Conservation (phyloP, 2,329 filamentous ascomycete species). For the Coleophoma eucalyptorum region DNA sequence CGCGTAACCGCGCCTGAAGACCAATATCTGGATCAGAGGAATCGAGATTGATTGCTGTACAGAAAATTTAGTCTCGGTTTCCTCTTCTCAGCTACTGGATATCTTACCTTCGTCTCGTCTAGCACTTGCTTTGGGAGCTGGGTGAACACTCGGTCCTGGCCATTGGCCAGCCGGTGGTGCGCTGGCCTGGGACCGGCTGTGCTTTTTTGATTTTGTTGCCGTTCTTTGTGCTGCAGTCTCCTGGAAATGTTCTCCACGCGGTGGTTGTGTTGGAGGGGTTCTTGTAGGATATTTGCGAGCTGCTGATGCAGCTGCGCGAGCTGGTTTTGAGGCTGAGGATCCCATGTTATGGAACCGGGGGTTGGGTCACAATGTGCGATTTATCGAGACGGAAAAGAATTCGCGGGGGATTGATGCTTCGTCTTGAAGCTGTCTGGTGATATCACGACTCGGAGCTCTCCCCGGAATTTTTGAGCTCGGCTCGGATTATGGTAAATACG, state of each 20-base stretch:
- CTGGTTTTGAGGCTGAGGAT: slow-evolving; percentile 20
- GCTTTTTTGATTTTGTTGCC: slow-evolving; percentile 2
- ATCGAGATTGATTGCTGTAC: slow-evolving; percentile 5
- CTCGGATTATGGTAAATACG: too few relatives aligned
- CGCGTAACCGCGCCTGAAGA: slow-evolving; percentile 17
- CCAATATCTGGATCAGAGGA: slow-evolving; percentile 13
- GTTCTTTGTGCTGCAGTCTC: slow-evolving; percentile 2
- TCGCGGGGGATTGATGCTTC: too few relatives aligned
- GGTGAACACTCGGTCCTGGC: too few relatives aligned
- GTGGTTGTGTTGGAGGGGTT: slow-evolving; percentile 9
- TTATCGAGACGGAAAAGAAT: too few relatives aligned
- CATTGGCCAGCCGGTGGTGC: neutral
- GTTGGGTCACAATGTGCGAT: too few relatives aligned
- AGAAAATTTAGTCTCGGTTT: neutral
- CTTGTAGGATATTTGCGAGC: slow-evolving; percentile 26
- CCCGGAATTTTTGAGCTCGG: too few relatives aligned
- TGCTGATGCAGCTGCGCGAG: slow-evolving; percentile 8
- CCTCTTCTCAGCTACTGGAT: too few relatives aligned
- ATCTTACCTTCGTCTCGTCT: too few relatives aligned
- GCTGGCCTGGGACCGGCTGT: slow-evolving; percentile 1
- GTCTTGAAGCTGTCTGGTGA: too few relatives aligned
- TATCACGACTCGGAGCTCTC: too few relatives aligned
- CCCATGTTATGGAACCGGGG: slow-evolving; percentile 14
- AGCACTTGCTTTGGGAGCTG: too few relatives aligned
- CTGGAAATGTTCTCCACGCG: neutral